Evolutionary conservation across 768 basidiomycete species (phyloP).

Genomic region (Dentipellis sp.): DNA sequence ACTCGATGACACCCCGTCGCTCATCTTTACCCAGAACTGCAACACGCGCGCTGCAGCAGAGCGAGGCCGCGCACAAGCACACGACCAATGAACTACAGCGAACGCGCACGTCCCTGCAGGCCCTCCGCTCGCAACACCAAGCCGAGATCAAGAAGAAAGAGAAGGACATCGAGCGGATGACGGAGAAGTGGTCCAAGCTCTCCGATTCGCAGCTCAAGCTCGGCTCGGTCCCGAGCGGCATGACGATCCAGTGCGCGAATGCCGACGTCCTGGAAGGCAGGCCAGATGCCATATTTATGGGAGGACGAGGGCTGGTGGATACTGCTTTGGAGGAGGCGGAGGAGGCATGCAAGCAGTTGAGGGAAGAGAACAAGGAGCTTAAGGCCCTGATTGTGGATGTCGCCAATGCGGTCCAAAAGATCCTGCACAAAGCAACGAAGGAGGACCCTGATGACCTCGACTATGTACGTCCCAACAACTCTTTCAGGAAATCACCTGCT

Average conservation of each 20-base stretch:
- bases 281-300: conserved; percentile 30
- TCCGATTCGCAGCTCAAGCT: conserved; percentile 60
- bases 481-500: conserved; percentile 1
- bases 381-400: conserved; percentile 50
- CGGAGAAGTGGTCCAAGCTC: conserved; percentile 68
- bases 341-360: conserved; percentile 47
- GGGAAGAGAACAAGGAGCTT: conserved; percentile 56
- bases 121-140: conserved; percentile 57
- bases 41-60: conserved; percentile 42
- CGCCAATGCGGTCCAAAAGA: conserved; percentile 55
- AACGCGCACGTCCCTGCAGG: conserved; percentile 58
- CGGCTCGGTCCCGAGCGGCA: conserved; percentile 20
- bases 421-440: conserved; percentile 35
- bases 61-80: conserved; percentile 63
- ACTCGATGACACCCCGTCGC: neutral
- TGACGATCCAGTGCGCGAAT: conserved; percentile 43
- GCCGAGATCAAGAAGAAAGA: conserved; percentile 76
- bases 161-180: conserved; percentile 65
- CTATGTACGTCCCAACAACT: conserved; percentile 31
- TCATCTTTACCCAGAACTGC: conserved; percentile 27
- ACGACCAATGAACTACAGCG: conserved; percentile 64
- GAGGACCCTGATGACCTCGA: conserved; percentile 33
- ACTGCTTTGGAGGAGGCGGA: conserved; percentile 68
- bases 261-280: conserved; percentile 32
- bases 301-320: conserved; percentile 50